phyloP scores from a whole-genome alignment of 305 asterid species.

The Solanum aculeatissimum region DNA sequence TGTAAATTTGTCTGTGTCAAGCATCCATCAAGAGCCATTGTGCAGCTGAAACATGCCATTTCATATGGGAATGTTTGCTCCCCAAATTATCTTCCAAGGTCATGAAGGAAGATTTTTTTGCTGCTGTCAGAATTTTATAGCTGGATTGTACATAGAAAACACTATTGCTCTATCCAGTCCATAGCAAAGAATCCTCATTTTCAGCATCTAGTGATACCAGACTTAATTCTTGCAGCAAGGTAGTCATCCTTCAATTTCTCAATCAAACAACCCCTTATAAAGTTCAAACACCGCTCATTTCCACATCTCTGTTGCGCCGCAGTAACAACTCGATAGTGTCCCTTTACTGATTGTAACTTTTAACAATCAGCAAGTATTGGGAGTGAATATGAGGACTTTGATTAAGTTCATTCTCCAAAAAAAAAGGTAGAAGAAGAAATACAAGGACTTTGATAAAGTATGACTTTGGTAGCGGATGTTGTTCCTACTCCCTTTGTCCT shows the following conservation, averaged over 20 bases:
- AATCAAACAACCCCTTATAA: neutral
- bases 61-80: neutral
- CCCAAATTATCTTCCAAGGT: neutral
- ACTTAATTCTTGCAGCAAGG: neutral
- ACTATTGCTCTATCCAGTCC: neutral
- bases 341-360: neutral
- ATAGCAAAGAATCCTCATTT: neutral
- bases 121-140: neutral
- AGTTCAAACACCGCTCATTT: neutral
- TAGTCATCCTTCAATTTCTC: neutral
- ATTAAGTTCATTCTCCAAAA: neutral
- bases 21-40: neutral
- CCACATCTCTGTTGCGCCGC: neutral
- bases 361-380: neutral
- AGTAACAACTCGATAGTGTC: neutral
- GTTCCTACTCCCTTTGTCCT: neutral
- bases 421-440: neutral
- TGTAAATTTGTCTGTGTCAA: neutral
- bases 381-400: neutral
- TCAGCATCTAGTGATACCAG: neutral
- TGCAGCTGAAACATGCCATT: neutral
- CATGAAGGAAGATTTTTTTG: neutral
- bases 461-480: neutral
- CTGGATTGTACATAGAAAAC: neutral
- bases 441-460: neutral